These are phyloP conservation scores for Agrocybe pediades DNA, from an alignment of 768 basidiomycete species.

Conservation along the genomic window DNA sequence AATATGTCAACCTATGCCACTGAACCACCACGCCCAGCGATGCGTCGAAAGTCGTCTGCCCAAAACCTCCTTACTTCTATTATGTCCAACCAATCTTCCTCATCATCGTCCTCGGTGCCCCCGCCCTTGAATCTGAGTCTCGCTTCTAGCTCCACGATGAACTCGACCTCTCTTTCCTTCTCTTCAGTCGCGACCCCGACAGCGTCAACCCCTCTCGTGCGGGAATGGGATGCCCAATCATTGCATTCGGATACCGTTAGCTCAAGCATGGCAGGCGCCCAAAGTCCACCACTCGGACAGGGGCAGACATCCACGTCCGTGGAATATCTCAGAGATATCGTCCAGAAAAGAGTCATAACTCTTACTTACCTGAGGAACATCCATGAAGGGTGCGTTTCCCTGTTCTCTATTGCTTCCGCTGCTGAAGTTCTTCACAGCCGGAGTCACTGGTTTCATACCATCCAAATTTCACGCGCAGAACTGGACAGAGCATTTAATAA, in stretches of 20 bases:
- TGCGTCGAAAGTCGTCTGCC: slow-evolving; percentile 86
- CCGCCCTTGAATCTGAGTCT: slow-evolving; percentile 34
- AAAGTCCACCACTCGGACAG: slow-evolving; percentile 51
- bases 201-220: slow-evolving; percentile 38
- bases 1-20: slow-evolving; percentile 42
- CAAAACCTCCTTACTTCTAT: slow-evolving; percentile 82
- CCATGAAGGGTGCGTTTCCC: slow-evolving; percentile 68
- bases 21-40: slow-evolving; percentile 50
- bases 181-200: slow-evolving; percentile 43
- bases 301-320: slow-evolving; percentile 59
- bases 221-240: slow-evolving; percentile 79
- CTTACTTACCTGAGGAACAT: slow-evolving; percentile 84
- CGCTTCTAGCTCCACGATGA: slow-evolving; percentile 33
- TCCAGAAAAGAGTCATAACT: slow-evolving; percentile 84
- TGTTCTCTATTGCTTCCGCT: not conserved
- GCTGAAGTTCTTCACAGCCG: slow-evolving; percentile 44
- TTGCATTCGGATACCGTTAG: slow-evolving; percentile 48
- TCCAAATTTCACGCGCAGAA: slow-evolving; percentile 73
- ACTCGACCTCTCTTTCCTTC: slow-evolving; percentile 39
- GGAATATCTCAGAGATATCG: slow-evolving; percentile 76
- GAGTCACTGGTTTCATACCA: slow-evolving; percentile 88
- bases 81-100: slow-evolving; percentile 41
- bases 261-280: slow-evolving; percentile 34
- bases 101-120: slow-evolving; percentile 30
- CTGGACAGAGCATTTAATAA: slow-evolving; percentile 78